Percentiles rank a stretch among this genome's conserved stretches.
These are phyloP conservation scores for Gyromitra esculenta DNA, from an alignment of 2,329 filamentous ascomycete species.

Conservation along the genomic window DNA sequence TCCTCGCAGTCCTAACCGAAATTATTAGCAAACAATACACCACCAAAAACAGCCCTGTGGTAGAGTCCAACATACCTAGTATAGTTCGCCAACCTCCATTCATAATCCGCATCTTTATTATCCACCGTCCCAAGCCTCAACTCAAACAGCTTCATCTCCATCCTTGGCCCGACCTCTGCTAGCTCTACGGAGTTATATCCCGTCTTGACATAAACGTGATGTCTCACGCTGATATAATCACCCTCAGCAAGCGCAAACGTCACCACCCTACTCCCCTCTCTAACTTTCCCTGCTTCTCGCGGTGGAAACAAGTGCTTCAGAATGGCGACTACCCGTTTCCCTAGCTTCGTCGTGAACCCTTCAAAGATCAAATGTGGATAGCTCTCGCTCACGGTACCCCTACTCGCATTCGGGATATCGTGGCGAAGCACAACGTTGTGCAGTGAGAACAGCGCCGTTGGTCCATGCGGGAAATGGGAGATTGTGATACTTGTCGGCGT, in stretches of 20 bases:
- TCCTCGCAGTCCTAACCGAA: slow-evolving; percentile 55
- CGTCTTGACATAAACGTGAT: slow-evolving; percentile 93
- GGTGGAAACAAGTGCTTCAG: slow-evolving; percentile 95
- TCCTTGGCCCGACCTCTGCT: slow-evolving; percentile 88
- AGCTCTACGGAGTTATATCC: slow-evolving; percentile 89
- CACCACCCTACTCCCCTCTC: slow-evolving; percentile 82
- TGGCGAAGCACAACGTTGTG: slow-evolving; percentile 93
- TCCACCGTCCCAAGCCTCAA: slow-evolving; percentile 91
- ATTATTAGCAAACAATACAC: slow-evolving; percentile 6
- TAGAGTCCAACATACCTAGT: slow-evolving; percentile 67
- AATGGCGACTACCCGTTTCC: slow-evolving; percentile 84
- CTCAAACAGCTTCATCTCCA: slow-evolving; percentile 95
- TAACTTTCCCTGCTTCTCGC: slow-evolving; percentile 75
- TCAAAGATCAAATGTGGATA: slow-evolving; percentile 98
- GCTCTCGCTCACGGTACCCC: slow-evolving; percentile 88
- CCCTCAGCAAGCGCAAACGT: slow-evolving; percentile 80
- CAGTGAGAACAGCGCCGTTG: slow-evolving; percentile 84
- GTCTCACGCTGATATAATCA: slow-evolving; percentile 69
- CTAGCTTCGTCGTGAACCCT: slow-evolving; percentile 83
- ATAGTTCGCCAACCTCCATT: slow-evolving; percentile 97
- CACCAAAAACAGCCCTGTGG: background rate
- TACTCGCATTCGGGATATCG: slow-evolving; percentile 87
- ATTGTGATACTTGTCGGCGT: slow-evolving; percentile 89
- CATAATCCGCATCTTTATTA: slow-evolving; percentile 92
- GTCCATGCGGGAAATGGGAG: slow-evolving; percentile 87